phyloP scores from a whole-genome alignment of 495 filamentous ascomycete genomes.

The Lindgomyces ingoldianus region DNA sequence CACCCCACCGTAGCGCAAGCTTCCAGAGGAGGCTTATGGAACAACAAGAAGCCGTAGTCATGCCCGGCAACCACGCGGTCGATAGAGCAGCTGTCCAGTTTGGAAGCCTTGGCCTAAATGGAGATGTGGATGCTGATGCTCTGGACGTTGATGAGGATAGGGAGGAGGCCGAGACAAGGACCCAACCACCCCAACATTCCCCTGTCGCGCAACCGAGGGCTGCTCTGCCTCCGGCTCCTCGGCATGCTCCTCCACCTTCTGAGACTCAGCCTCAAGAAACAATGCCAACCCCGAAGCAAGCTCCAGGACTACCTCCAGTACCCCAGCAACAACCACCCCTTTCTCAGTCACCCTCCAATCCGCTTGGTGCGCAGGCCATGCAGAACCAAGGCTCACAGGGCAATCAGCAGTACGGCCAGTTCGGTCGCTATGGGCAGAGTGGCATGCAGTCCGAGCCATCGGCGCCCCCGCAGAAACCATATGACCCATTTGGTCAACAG shows the following conservation, averaged over 20 bases:
- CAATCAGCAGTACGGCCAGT: constrained; percentile 58
- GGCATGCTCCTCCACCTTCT: constrained; percentile 40
- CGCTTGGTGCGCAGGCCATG: constrained; percentile 52
- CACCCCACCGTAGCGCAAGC: constrained; percentile 64
- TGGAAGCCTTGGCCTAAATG: constrained; percentile 90
- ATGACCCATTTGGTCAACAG: constrained; percentile 85
- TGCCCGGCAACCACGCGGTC: constrained; percentile 97
- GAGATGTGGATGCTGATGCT: constrained; percentile 56
- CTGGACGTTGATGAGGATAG: constrained; percentile 90
- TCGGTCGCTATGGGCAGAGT: constrained; percentile 67
- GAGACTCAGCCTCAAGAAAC: constrained; percentile 35
- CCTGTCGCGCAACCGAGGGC: constrained; percentile 86
- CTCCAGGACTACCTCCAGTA: constrained; percentile 49
- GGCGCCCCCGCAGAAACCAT: constrained; percentile 73
- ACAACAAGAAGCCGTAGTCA: constrained; percentile 95
- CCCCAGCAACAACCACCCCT: constrained; percentile 46
- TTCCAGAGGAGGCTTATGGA: constrained; percentile 83
- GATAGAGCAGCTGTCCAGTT: constrained; percentile 96
- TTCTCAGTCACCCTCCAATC: constrained; percentile 50
- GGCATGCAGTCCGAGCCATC: constrained; percentile 57
- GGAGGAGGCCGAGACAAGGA: constrained; percentile 91
- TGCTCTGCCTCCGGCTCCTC: constrained; percentile 75
- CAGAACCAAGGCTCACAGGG: constrained; percentile 41
- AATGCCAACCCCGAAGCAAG: constrained; percentile 49
- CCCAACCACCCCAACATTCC: constrained; percentile 92